A percentile compares a stretch with the other conserved stretches of the same genome.
These are phyloP conservation scores for Rhodotorula mucilaginosa DNA, from an alignment of 1,284 basidiomycete genomes.

Conservation along the genomic window DNA sequence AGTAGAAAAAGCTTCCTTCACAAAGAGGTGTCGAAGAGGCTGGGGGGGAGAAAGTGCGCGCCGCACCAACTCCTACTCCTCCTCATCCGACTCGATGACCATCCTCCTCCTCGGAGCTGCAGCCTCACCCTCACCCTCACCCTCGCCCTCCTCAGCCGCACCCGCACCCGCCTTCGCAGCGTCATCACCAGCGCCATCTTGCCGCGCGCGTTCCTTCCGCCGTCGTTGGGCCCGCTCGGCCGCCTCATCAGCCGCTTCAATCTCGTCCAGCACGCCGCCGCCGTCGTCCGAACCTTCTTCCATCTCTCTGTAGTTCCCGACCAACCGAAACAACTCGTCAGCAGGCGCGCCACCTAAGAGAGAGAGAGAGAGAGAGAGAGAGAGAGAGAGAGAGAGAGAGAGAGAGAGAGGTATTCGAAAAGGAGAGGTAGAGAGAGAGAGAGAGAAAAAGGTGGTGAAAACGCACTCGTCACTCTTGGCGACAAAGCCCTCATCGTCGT, in stretches of 20 bases:
- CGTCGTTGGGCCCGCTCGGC: conserved; percentile 41
- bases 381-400: too few species aligned
- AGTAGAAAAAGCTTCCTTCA: too few species aligned
- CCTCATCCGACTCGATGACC: conserved; percentile 39
- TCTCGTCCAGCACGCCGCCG: conserved; percentile 41
- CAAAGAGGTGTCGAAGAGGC: not conserved
- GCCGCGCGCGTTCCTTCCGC: conserved; percentile 40
- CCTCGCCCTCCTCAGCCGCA: conserved; percentile 12
- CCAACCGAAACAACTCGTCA: too few species aligned
- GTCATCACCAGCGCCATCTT: not conserved
- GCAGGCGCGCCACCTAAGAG: too few species aligned
- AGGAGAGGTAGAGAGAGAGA: conserved; percentile 10
- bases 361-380: too few species aligned
- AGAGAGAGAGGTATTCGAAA: not conserved
- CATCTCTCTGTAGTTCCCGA: conserved; percentile 9
- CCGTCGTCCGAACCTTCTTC: conserved; percentile 37
- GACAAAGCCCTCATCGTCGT: conserved; percentile 42
- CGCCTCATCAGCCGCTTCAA: conserved; percentile 46
- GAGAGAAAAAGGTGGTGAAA: not conserved
- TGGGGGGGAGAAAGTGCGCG: not conserved
- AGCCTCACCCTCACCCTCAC: not conserved
- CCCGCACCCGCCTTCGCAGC: conserved; percentile 17
- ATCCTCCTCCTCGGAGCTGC: conserved; percentile 20
- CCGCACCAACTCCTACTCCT: not conserved
- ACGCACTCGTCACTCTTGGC: conserved; percentile 28